Evolutionary conservation across 1,284 basidiomycete species (phyloP), one percentile per base, ranked within the genome.

Genomic region (Sanghuangporus sanghuang): DNA sequence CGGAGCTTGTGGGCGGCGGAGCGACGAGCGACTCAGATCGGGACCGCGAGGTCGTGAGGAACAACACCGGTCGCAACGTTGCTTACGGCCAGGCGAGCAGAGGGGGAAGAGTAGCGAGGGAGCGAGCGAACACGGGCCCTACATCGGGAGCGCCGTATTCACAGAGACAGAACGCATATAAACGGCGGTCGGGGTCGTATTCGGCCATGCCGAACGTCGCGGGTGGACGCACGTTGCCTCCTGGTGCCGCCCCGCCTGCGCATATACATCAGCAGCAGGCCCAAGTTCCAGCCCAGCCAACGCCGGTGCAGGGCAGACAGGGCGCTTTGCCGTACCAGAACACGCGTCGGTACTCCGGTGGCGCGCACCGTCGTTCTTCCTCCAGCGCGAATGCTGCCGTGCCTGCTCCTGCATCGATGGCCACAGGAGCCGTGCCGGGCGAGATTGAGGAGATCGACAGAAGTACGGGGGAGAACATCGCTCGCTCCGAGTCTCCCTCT

Each of bases 241-340:
- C 59, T 7, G 59, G 59, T 12, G 59, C 59, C n/a, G 59, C 59
- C 8, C 59, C 50, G n/a, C 59, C 48, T 7, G 32, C 44, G 14
- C 32, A 23, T 11, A 23, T 36, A 0, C 23, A 54, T 32, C 57
- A 52, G 6, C n/a, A 12, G 50, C 50, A 52, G 6, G 14, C 36
- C 21, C 59, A 54, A 6, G 21, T 18, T 18, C 58, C 40, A 39
- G 9, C 21, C 49, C 57, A 42, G 16, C 5, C 27, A 3, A 35
- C 57, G 21, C 39, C 38, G 27, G n/a, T 40, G 18, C 49, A 23
- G n/a, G 48, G 18, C 27, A 32, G 49, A 39, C 58, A 21, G 9
- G 58, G 44, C 7, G 21, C 58, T 3, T 46, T 18, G 7, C 44
- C 44, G 16, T 59, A 59, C 35, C 58, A 44, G 27, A 35, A 23